Evolutionary conservation across 2,329 filamentous ascomycete species (phyloP), one percentile per base, ranked within the genome.

Genomic region (Beauveria sp.): DNA sequence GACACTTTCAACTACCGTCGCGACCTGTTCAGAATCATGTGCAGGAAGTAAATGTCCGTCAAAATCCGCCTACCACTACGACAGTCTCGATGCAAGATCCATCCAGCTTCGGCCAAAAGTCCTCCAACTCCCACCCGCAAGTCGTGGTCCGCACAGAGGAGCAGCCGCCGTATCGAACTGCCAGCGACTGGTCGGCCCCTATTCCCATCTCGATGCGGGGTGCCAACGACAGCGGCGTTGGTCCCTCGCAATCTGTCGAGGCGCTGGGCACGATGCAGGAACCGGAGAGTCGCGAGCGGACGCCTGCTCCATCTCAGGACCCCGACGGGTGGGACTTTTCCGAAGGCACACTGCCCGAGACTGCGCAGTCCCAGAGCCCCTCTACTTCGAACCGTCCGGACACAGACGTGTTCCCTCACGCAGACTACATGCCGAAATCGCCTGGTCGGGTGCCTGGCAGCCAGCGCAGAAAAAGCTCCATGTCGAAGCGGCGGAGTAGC

Each of bases 311-410:
- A 68, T 70, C 73, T 8, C 76, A 80, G 4, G 86, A 89, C 62
- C 70, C 81, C 0, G 92, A 96, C 69, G 90, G 84, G 9, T 99
- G 94, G 94, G 92, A 96, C 69, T 99, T 99, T 67, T 91, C 93
- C 59, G 92, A 97, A 62, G 81, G 85, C 9, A 78, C 81, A n/a
- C 84, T 86, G 57, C 76, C 83, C 0, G 88, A 90, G 46, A 75
- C 83, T 14, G 70, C 72, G 48, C 72, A 76, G 34, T 67, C 72
- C 5, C 79, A 82, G 51, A 69, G 79, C 55, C 80, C 81, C 59
- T 71, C 79, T 12, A 75, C 73, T 37, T 79, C 69, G 65, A 87
- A 73, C 75, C 86, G 92, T 64, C 92, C 91, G 1, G 93, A 97
- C 70, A 94, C 88, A 0, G 93, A 97, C 72, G 82, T 84, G 5